Conservation (phyloP, 1,139 yeast genomes). For the Kodamaea anthophila region DNA sequence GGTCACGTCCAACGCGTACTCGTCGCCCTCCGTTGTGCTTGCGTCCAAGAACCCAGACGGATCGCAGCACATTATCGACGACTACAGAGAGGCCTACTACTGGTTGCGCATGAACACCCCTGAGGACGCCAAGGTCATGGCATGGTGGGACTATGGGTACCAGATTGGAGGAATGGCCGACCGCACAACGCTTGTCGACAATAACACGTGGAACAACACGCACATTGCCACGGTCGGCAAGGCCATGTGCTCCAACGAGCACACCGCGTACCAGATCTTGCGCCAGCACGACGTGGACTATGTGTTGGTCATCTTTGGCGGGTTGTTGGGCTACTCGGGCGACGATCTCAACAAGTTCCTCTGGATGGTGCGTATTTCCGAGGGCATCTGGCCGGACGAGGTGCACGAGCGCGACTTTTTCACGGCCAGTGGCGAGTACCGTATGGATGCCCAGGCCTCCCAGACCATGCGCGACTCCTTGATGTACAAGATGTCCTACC, state of each 20-base stretch:
- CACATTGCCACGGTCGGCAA: conserved; percentile 99
- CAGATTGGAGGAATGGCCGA: conserved; percentile 99
- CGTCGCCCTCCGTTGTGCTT: conserved; percentile 95
- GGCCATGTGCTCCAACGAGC: conserved; percentile 91
- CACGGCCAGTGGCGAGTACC: conserved; percentile 81
- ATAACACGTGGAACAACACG: conserved; percentile 99
- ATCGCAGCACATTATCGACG: conserved; percentile 79
- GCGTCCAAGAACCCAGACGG: conserved; percentile 87
- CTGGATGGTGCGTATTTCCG: conserved; percentile 99
- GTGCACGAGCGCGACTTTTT: conserved; percentile 80
- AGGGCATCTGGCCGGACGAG: conserved; percentile 99
- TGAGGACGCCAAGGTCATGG: conserved; percentile 92
- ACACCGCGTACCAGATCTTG: conserved; percentile 80
- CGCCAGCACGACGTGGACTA: conserved; percentile 93
- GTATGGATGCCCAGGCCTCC: conserved; percentile 77
- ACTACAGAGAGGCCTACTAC: conserved; percentile 97
- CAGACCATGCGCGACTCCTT: conserved; percentile 80
- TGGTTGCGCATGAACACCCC: conserved; percentile 98
- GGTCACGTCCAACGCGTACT: conserved; percentile 94
- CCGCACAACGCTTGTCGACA: conserved; percentile 95
- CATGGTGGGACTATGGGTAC: conserved; percentile 99
- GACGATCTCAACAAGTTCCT: conserved; percentile 95
- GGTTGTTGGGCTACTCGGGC: conserved; percentile 88
- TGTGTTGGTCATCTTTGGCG: conserved; percentile 90
- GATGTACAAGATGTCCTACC: conserved; percentile 93